These are phyloP conservation scores for Moringa oleifera DNA, from an alignment of 345 rosid species.

Conservation along the genomic window DNA sequence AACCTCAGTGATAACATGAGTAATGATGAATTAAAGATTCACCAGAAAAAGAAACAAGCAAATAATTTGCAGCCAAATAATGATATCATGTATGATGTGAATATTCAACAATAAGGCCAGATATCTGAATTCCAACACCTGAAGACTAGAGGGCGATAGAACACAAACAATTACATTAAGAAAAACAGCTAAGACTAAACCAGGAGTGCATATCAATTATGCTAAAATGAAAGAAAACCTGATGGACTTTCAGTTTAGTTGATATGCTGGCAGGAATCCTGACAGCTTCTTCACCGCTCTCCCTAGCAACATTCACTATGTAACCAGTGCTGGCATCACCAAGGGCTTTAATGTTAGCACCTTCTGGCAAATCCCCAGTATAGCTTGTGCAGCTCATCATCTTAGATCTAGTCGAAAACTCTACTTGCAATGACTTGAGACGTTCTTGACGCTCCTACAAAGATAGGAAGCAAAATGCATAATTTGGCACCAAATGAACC, in stretches of 20 bases:
- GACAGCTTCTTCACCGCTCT: constrained; percentile 89
- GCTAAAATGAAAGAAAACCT: constrained; percentile 44
- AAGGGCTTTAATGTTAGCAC: constrained; percentile 63
- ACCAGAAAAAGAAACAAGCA: background rate
- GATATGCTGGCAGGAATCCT: constrained; percentile 88
- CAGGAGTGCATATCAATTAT: background rate
- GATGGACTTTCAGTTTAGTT: constrained; percentile 83
- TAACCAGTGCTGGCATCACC: constrained; percentile 82
- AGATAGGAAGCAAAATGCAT: constrained; percentile 18
- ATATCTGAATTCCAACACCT: background rate
- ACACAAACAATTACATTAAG: no score
- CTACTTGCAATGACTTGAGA: constrained; percentile 59
- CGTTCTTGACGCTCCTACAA: constrained; percentile 96
- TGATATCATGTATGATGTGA: background rate
- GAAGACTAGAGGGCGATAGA: background rate
- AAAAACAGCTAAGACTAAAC: background rate
- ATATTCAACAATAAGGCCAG: background rate
- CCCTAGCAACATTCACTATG: constrained; percentile 97
- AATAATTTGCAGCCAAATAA: no score
- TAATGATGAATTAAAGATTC: background rate
- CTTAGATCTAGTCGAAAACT: constrained; percentile 66
- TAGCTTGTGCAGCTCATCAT: constrained; percentile 37
- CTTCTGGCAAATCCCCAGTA: constrained; percentile 46
- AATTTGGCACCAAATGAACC: constrained; percentile 10
- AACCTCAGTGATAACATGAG: background rate